A percentile compares a stretch with the other conserved stretches of the same genome.
Evolutionary conservation across 805 yeast species (phyloP).

Genomic region (Brettanomyces anomalus): DNA sequence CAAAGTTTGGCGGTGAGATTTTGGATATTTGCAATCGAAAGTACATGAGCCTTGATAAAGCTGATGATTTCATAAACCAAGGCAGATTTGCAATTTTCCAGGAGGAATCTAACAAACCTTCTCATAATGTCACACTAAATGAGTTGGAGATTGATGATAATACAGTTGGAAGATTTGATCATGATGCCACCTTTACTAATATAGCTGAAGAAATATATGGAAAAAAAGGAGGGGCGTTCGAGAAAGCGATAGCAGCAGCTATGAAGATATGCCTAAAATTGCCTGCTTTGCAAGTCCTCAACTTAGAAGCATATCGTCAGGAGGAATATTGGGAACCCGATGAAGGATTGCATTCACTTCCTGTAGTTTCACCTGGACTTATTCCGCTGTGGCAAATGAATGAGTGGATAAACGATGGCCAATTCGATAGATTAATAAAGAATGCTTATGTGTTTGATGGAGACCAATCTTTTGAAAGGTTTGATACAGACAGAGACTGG

Average conservation of each 20-base stretch:
- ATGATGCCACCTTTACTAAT: slow-evolving; percentile 7
- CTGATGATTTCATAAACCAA: slow-evolving; percentile 18
- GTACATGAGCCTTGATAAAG: slow-evolving; percentile 30
- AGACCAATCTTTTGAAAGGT: slow-evolving; percentile 2
- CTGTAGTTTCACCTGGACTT: slow-evolving; percentile 39
- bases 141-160: slow-evolving; percentile 8
- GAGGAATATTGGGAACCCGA: slow-evolving; percentile 8
- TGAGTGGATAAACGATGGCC: slow-evolving; percentile 26
- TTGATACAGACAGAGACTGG: slow-evolving; percentile 7
- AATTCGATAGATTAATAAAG: slow-evolving; percentile 7
- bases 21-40: slow-evolving; percentile 44
- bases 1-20: slow-evolving; percentile 67
- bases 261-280: neutral
- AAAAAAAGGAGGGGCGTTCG: slow-evolving; percentile 20
- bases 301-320: slow-evolving; percentile 9
- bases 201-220: slow-evolving; percentile 34
- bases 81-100: slow-evolving; percentile 15
- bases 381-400: slow-evolving; percentile 38
- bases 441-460: slow-evolving; percentile 2
- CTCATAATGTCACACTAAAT: slow-evolving; percentile 6
- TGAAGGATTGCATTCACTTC: slow-evolving; percentile 17
- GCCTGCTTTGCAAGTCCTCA: slow-evolving; percentile 8
- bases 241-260: slow-evolving; percentile 5
- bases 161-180: slow-evolving; percentile 2
- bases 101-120: slow-evolving; percentile 3